Conservation (phyloP, 768 basidiomycete species). For the Ramaria sp. region DNA sequence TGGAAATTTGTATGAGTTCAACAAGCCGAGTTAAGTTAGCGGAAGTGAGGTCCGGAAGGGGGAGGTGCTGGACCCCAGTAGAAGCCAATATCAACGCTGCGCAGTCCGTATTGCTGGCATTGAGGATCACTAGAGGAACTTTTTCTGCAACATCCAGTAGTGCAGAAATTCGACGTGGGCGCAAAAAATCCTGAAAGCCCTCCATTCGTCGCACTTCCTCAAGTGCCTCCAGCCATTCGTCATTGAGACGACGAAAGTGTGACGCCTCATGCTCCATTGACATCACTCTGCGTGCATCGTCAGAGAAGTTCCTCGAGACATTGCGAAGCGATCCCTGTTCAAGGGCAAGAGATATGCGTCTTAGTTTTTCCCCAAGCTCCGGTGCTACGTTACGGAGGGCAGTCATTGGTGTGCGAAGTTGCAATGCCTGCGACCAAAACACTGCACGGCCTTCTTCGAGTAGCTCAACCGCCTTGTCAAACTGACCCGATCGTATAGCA, state of each 20-base stretch:
- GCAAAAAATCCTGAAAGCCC: constrained; percentile 9
- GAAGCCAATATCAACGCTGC: constrained; percentile 14
- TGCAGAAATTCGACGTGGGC: constrained; percentile 11
- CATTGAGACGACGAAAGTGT: too few relatives aligned
- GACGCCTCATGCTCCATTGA: too few relatives aligned
- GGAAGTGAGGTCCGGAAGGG: constrained; percentile 2
- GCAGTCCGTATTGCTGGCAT: constrained; percentile 11
- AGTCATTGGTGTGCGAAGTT: constrained; percentile 13
- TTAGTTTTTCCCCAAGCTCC: not conserved
- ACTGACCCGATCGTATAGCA: constrained; percentile 16
- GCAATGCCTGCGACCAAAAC: constrained; percentile 22
- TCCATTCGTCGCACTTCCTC: too few relatives aligned
- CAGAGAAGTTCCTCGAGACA: not conserved
- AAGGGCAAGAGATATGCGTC: not conserved
- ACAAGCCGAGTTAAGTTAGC: not conserved
- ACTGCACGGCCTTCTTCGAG: constrained; percentile 23
- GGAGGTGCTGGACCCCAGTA: constrained; percentile 10
- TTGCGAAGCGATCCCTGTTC: too few relatives aligned
- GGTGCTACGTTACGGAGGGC: not conserved
- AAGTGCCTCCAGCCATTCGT: too few relatives aligned
- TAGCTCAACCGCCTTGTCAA: constrained; percentile 18
- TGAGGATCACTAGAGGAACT: constrained; percentile 15
- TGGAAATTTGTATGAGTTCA: too few relatives aligned
- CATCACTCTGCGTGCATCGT: too few relatives aligned
- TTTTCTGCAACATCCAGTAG: constrained; percentile 11